Base-by-base conservation (phyloP, 371 early-diverging fungal genomes). In the Globomyces sp. region DNA sequence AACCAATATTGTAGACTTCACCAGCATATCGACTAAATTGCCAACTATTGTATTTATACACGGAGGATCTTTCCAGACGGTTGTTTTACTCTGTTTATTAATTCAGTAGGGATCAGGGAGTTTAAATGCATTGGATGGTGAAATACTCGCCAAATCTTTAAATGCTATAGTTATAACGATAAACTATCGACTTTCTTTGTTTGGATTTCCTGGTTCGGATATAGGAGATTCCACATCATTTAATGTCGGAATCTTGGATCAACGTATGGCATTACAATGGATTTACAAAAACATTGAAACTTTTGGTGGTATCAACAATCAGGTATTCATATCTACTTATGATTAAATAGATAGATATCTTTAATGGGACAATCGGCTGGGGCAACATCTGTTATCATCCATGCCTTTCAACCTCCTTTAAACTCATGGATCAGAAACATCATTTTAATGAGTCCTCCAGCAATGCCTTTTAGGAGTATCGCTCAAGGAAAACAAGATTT, bases 301-400 rank as follows among this genome's bases (percentile, higher is more conserved):
- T 45, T 84, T 84, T 62, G 80, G 80, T 9, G 85, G 85, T 45
- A 75, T 80, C 58, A 24, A 24, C 24, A 24, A 24, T 24, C 24
- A 24, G 24, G 24, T 24, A 24, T 24, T 24, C 24, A 24, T 24
- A 24, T 24, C 24, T 24, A 24, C 24, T 24, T 24, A 24, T 24
- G 24, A 24, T 24, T 24, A 24, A 57, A 74, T 0, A 39, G 58
- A 36, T 61, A 71, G 59, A 74, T 82, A 13, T 78, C 79, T 6
- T 52, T 80, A 42, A 74, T 76, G 60, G 85, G 85, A 1, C 76
- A 81, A 57, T 80, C 80, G 13, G 81, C 84, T 34, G 84, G 84
- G 41, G 81, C 79, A 24, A 68, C 72, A 58, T 79, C 80, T 2
- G 61, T 58, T n/a, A 10, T 72, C 2, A 4, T 72, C 3, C 72